Evolutionary conservation across 495 filamentous ascomycete species (phyloP).

Genomic region (Aspergillus taichungensis): DNA sequence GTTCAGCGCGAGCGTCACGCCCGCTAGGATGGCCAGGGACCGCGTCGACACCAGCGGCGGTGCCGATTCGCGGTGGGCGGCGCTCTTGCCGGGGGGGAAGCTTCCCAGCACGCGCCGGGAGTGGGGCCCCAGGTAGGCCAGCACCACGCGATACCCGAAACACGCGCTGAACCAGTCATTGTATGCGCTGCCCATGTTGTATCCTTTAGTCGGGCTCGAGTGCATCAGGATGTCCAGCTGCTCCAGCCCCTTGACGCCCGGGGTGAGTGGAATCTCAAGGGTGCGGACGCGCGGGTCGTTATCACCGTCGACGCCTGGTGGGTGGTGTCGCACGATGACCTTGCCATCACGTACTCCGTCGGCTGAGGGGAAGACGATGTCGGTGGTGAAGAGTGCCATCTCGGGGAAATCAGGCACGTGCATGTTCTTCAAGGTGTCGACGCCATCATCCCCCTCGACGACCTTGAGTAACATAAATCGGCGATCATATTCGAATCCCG

Average conservation of each 20-base stretch:
- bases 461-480: constrained; percentile 67
- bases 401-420: constrained; percentile 53
- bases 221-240: constrained; percentile 52
- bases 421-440: constrained; percentile 50
- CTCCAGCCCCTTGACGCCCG: constrained; percentile 41
- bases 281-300: constrained; percentile 11
- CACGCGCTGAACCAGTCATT: constrained; percentile 66
- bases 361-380: constrained; percentile 32
- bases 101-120: constrained; percentile 56
- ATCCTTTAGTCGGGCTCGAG: constrained; percentile 51
- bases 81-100: constrained; percentile 26
- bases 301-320: constrained; percentile 18
- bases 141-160: constrained; percentile 57
- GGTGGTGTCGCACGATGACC: constrained; percentile 49
- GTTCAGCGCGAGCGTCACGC: constrained; percentile 6
- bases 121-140: constrained; percentile 62
- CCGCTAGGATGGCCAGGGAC: background rate
- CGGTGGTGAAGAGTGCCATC: constrained; percentile 60
- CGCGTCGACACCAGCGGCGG: constrained; percentile 1
- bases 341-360: constrained; percentile 18
- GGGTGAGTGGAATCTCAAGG: constrained; percentile 52
- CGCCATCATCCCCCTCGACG: constrained; percentile 19
- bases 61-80: constrained; percentile 6
- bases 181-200: constrained; percentile 56
- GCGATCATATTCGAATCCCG: constrained; percentile 69